Percentiles rank a stretch among this genome's conserved stretches.
phyloP scores from a whole-genome alignment of 345 rosid species.

The Durio zibethinus region DNA sequence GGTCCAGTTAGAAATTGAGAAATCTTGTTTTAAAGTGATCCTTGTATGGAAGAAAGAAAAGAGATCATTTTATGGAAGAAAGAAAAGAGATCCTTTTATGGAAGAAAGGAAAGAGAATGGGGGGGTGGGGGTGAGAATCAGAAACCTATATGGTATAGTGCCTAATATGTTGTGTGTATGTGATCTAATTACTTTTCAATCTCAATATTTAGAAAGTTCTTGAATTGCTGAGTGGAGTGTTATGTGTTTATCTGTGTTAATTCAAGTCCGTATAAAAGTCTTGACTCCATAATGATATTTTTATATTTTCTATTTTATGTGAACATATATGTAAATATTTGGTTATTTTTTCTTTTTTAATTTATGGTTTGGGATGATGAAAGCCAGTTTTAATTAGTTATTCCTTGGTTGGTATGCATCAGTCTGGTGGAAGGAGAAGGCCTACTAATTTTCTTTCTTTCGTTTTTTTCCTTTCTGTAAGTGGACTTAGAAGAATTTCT shows the following conservation, averaged over 20 bases:
- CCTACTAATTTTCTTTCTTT: not conserved
- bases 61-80: no score
- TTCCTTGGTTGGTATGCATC: conserved; percentile 1
- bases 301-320: not conserved
- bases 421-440: not conserved
- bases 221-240: not conserved
- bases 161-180: not conserved
- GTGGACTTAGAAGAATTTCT: not conserved
- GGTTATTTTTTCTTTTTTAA: not conserved
- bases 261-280: not conserved
- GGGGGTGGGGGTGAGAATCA: not conserved
- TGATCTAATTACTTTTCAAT: not conserved
- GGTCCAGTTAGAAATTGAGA: not conserved
- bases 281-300: not conserved
- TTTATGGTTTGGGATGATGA: not conserved
- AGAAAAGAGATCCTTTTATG: not conserved
- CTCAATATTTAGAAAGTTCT: not conserved
- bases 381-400: not conserved
- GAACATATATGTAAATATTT: not conserved
- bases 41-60: not conserved
- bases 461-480: not conserved
- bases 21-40: not conserved
- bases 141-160: not conserved
- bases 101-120: not conserved
- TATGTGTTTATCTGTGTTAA: no score